Evolutionary conservation across 2,329 filamentous ascomycete species (phyloP).

Genomic region (Colletotrichum neosansevieriae): DNA sequence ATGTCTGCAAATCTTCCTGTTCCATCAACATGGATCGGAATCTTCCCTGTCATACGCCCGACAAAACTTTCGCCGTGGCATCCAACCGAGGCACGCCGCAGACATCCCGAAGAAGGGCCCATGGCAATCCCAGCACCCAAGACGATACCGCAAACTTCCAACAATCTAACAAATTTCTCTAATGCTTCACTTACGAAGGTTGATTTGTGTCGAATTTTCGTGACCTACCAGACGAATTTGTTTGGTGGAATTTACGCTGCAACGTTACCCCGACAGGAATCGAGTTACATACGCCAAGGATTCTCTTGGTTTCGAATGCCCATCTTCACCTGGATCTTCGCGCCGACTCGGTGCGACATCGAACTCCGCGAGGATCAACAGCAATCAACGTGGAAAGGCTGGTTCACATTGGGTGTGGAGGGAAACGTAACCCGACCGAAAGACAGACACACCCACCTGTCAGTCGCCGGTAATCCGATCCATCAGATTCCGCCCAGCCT

Average conservation of each 20-base stretch:
- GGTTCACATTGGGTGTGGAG: too few relatives aligned
- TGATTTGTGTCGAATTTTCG: neutral
- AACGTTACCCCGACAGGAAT: slow-evolving; percentile 27
- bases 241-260: slow-evolving; percentile 10
- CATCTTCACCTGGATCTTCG: neutral
- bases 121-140: neutral
- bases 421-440: neutral
- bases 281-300: neutral
- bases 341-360: slow-evolving; percentile 17
- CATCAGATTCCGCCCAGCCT: too few relatives aligned
- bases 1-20: neutral
- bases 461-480: slow-evolving; percentile 7
- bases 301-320: neutral
- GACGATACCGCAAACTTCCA: neutral
- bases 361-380: neutral
- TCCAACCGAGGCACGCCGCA: slow-evolving; percentile 22
- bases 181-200: neutral
- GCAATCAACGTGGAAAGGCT: neutral
- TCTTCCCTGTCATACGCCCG: neutral
- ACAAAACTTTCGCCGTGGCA: neutral
- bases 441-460: neutral
- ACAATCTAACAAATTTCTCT: neutral
- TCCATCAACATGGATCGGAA: neutral
- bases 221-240: neutral
- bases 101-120: slow-evolving; percentile 25